phyloP scores from a whole-genome alignment of 345 rosid genomes.

The Zanthoxylum bungeanum region DNA sequence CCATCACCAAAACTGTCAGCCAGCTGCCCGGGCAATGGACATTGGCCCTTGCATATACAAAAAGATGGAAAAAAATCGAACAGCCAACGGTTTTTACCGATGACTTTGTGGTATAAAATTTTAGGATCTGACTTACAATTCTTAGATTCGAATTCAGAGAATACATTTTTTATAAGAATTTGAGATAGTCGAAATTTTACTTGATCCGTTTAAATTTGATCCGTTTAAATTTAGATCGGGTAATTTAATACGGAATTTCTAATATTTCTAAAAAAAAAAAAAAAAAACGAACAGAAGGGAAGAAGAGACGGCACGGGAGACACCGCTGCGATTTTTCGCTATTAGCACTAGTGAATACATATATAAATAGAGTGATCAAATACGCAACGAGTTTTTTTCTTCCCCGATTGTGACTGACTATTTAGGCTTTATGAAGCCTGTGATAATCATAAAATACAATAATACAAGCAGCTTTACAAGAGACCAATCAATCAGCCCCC shows the following conservation, averaged over 20 bases:
- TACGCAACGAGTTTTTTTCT: background rate
- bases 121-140: too few species aligned
- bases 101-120: too few species aligned
- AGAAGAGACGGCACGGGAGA: background rate
- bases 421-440: background rate
- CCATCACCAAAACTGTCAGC: background rate
- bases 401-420: constrained; percentile 1
- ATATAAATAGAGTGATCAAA: background rate
- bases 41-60: background rate
- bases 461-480: constrained; percentile 32
- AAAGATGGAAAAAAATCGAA: background rate
- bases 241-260: too few species aligned
- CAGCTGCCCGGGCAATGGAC: background rate
- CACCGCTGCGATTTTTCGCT: background rate
- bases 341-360: background rate
- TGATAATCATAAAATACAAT: background rate
- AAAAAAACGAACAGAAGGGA: too few species aligned
- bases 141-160: too few species aligned
- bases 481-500: constrained; percentile 9
- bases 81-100: too few species aligned
- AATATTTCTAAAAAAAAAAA: too few species aligned
- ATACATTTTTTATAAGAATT: too few species aligned
- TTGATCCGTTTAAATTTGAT: too few species aligned
- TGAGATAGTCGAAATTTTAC: too few species aligned
- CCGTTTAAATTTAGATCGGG: too few species aligned